Conservation (phyloP, 768 basidiomycete species). For the Tulasnella sp. region DNA sequence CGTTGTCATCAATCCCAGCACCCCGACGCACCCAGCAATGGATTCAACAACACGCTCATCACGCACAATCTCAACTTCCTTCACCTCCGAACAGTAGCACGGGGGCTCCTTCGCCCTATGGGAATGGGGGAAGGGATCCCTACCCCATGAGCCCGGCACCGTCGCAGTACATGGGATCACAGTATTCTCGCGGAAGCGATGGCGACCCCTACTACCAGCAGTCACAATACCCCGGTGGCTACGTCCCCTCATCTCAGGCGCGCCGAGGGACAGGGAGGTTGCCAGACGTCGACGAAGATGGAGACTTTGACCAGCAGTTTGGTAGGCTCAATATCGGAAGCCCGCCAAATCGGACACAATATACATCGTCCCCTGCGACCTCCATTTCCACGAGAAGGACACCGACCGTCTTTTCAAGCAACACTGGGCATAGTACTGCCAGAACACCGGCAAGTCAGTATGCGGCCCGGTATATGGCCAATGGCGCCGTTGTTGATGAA, state of each 20-base stretch:
- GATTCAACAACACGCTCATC: conserved; percentile 13
- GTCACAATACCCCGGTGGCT: neutral
- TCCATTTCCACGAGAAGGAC: neutral
- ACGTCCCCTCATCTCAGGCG: neutral
- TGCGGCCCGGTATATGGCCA: conserved; percentile 4
- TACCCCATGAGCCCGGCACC: conserved; percentile 7
- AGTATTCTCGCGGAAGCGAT: conserved; percentile 10
- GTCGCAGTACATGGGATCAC: conserved; percentile 3
- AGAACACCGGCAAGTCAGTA: conserved; percentile 10
- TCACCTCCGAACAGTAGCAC: conserved; percentile 5
- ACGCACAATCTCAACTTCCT: neutral
- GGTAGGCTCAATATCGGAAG: conserved; percentile 1
- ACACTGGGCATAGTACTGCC: neutral
- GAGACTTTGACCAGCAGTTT: conserved; percentile 12
- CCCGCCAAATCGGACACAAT: neutral
- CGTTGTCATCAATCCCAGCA: conserved; percentile 14
- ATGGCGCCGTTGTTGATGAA: neutral
- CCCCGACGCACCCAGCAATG: conserved; percentile 14
- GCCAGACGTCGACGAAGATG: conserved; percentile 11
- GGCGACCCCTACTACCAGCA: neutral
- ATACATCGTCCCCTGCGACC: neutral
- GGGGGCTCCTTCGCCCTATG: neutral
- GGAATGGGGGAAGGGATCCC: neutral
- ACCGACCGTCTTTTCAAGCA: neutral
- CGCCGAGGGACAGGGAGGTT: neutral